Conservation (phyloP, 2,329 filamentous ascomycete species). For the Clonostachys sp. region DNA sequence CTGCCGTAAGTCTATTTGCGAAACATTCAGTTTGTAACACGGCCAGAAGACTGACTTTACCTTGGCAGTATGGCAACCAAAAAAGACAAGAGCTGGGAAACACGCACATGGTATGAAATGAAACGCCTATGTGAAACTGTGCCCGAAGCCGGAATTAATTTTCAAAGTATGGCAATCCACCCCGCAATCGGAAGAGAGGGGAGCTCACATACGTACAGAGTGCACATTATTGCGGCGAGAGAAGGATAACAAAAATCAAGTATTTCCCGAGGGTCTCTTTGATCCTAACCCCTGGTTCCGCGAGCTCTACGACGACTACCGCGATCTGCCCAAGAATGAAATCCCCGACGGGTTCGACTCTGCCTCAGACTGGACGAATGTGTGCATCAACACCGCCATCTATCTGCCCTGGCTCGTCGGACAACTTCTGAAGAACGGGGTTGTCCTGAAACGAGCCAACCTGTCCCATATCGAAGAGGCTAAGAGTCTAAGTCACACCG, state of each 20-base stretch:
- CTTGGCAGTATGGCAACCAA: constrained; percentile 24
- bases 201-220: constrained; percentile 18
- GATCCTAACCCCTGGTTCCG: constrained; percentile 64
- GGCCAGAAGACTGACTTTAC: not conserved
- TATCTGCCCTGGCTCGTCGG: constrained; percentile 68
- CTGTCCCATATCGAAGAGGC: constrained; percentile 59
- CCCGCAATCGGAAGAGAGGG: not conserved
- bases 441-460: constrained; percentile 44
- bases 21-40: constrained; percentile 4
- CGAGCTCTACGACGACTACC: constrained; percentile 64
- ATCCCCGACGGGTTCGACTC: constrained; percentile 55
- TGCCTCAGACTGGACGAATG: constrained; percentile 57
- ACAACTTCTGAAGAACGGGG: constrained; percentile 59
- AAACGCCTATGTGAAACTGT: constrained; percentile 50
- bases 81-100: constrained; percentile 43
- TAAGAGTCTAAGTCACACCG: constrained; percentile 47
- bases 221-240: constrained; percentile 31
- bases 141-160: constrained; percentile 70
- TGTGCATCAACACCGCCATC: constrained; percentile 71
- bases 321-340: constrained; percentile 50
- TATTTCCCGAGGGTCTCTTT: constrained; percentile 20
- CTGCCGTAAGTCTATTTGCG: constrained; percentile 46
- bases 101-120: constrained; percentile 53
- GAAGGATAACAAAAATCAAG: not conserved
- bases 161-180: constrained; percentile 45